Percentiles rank a stretch among this genome's conserved stretches.
Evolutionary conservation across 306 rosid species (phyloP).

Genomic region (Cicer cuneatum): DNA sequence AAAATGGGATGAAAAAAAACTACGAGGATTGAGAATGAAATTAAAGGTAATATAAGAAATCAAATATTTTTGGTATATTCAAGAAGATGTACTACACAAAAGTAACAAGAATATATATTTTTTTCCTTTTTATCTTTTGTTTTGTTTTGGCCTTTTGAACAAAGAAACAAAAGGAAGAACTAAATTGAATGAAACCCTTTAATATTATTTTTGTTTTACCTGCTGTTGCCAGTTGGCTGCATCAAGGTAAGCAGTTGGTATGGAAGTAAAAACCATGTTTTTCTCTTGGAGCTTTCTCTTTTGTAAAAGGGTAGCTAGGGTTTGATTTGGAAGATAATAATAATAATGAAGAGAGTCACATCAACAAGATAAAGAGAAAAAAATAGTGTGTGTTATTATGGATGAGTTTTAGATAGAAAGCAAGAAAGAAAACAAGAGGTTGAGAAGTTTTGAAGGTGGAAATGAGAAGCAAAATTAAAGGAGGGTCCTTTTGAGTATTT

Average conservation of each 20-base stretch:
- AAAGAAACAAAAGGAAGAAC: slow-evolving; percentile 27
- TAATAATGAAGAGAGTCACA: slow-evolving; percentile 56
- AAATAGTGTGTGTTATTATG: slow-evolving; percentile 22
- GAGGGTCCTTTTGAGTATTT: slow-evolving; percentile 63
- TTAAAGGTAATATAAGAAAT: slow-evolving; percentile 39
- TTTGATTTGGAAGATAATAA: slow-evolving; percentile 1
- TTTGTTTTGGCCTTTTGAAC: slow-evolving; percentile 33
- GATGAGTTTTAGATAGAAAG: slow-evolving; percentile 33
- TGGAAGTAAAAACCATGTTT: slow-evolving; percentile 82
- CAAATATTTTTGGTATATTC: slow-evolving; percentile 71
- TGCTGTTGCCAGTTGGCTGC: slow-evolving; percentile 93
- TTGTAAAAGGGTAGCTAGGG: slow-evolving; percentile 53
- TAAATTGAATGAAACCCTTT: slow-evolving; percentile 36
- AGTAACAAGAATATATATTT: slow-evolving; percentile 58
- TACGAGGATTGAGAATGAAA: neutral
- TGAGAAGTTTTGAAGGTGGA: slow-evolving; percentile 28
- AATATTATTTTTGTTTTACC: slow-evolving; percentile 40
- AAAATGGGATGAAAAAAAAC: neutral
- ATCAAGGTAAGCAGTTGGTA: slow-evolving; percentile 79
- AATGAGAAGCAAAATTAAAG: slow-evolving; percentile 57
- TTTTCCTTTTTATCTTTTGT: slow-evolving; percentile 40
- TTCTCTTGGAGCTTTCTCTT: slow-evolving; percentile 52
- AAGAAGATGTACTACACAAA: slow-evolving; percentile 51
- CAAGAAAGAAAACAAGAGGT: slow-evolving; percentile 39
- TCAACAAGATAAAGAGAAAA: slow-evolving; percentile 44